These are phyloP conservation scores for Scedosporium apiospermum DNA, from an alignment of 2,329 filamentous ascomycete genomes.

Conservation along the genomic window DNA sequence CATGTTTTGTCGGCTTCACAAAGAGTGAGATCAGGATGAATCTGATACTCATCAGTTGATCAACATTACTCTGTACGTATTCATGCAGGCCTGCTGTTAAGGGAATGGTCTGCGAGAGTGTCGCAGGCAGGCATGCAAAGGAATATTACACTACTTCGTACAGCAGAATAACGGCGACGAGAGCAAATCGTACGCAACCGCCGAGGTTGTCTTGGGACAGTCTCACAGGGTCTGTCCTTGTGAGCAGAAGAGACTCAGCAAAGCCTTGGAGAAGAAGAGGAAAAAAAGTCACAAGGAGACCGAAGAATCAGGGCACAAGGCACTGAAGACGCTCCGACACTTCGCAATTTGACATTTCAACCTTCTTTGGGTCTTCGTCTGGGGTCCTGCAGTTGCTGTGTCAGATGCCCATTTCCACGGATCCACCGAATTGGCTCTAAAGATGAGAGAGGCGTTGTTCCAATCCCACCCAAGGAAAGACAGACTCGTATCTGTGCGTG, in stretches of 20 bases:
- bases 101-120: background rate
- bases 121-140: background rate
- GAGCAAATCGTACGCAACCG: background rate
- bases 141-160: background rate
- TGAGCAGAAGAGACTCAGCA: background rate
- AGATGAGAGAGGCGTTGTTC: constrained; percentile 3
- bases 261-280: background rate
- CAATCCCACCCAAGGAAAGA: background rate
- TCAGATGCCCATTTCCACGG: constrained; percentile 5
- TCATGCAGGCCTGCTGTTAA: background rate
- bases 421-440: background rate
- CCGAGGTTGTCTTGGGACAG: background rate
- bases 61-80: no score
- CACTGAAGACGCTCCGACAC: no score
- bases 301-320: background rate
- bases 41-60: no score
- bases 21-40: no score
- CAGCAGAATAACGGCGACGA: background rate
- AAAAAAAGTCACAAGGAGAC: background rate
- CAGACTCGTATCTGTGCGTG: background rate
- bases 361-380: background rate
- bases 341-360: no score
- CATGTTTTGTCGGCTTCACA: background rate
- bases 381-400: background rate
- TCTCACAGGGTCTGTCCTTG: no score